phyloP scores from a whole-genome alignment of 495 filamentous ascomycete genomes.

The Lasiosphaeriaceae sp. region DNA sequence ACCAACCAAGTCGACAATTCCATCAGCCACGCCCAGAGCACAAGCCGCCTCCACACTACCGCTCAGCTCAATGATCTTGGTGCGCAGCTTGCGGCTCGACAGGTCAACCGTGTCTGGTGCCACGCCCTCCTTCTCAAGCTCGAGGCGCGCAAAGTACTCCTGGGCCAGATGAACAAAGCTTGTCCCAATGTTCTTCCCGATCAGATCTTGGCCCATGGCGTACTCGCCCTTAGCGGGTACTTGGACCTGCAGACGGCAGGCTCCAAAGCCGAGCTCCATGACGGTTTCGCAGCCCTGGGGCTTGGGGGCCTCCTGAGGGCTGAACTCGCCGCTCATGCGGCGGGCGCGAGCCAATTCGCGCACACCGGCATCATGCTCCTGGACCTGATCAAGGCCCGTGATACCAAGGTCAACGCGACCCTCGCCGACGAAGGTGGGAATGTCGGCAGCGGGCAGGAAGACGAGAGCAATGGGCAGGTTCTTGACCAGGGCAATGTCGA shows the following conservation, averaged over 20 bases:
- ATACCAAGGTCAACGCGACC: conserved; percentile 92
- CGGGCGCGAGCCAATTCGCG: conserved; percentile 49
- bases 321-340: conserved; percentile 50
- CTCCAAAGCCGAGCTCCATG: conserved; percentile 84
- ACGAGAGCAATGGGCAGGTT: conserved; percentile 93
- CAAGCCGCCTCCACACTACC: conserved; percentile 97
- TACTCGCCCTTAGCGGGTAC: conserved; percentile 82
- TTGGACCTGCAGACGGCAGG: conserved; percentile 91
- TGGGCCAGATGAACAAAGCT: conserved; percentile 83
- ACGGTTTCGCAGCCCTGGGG: conserved; percentile 68
- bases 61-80: conserved; percentile 87
- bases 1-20: conserved; percentile 97
- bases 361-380: conserved; percentile 79
- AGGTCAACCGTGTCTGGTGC: conserved; percentile 22
- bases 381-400: conserved; percentile 87
- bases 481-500: conserved; percentile 94
- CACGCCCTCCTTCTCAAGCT: conserved; percentile 46
- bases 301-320: conserved; percentile 34
- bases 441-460: conserved; percentile 95
- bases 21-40: conserved; percentile 91
- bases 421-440: conserved; percentile 94
- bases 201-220: conserved; percentile 63
- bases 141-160: conserved; percentile 76
- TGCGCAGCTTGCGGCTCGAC: conserved; percentile 52
- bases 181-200: conserved; percentile 93